Conservation (phyloP, 1,139 yeast genomes). For the Saccharomyces hybrid region DNA sequence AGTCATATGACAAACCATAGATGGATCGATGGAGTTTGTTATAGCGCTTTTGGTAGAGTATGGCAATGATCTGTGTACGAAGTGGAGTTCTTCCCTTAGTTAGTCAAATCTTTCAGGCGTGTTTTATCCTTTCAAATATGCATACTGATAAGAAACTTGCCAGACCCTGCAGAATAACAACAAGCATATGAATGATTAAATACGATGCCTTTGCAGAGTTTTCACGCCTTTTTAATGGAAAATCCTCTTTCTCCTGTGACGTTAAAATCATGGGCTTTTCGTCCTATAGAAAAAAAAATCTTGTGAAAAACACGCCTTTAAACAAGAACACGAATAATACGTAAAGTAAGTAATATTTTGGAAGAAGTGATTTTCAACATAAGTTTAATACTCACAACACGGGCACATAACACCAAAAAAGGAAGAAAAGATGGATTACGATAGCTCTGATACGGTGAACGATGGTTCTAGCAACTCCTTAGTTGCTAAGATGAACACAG, state of each 20-base stretch:
- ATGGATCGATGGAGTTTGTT: constrained; percentile 27
- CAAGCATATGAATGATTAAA: background rate
- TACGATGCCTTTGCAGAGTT: background rate
- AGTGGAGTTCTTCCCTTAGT: background rate
- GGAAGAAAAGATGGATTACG: background rate
- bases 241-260: background rate
- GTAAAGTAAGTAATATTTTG: background rate
- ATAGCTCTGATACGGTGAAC: constrained; percentile 2
- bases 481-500: constrained; percentile 7
- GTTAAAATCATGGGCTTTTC: background rate
- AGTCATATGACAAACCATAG: constrained; percentile 31
- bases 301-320: background rate
- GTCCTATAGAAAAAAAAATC: background rate
- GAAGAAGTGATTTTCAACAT: background rate
- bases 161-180: background rate
- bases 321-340: background rate
- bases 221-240: background rate
- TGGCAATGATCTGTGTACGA: constrained; percentile 12
- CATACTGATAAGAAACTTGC: constrained; percentile 3
- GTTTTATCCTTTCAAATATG: background rate
- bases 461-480: constrained; percentile 9
- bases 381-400: background rate
- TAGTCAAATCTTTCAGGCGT: too few species aligned
- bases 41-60: constrained; percentile 22
- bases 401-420: background rate